Percentiles rank a stretch among this genome's conserved stretches.
Conservation (phyloP, 306 rosid species). For the Macrotyloma uniflorum region DNA sequence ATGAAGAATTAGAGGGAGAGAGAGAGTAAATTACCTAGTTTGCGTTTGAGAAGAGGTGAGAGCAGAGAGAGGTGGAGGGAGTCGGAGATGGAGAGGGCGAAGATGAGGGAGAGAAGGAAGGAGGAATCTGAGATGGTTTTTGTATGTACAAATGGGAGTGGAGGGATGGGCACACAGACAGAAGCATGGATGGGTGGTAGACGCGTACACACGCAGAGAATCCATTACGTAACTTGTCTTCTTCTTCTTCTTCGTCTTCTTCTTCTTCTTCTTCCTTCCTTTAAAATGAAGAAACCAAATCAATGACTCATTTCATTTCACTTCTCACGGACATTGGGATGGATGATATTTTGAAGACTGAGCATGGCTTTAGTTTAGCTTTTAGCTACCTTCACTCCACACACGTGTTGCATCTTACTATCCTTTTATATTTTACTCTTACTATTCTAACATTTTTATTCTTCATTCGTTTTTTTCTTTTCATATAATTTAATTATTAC, state of each 20-base stretch:
- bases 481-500: no score
- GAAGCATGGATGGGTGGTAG: not conserved
- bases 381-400: no score
- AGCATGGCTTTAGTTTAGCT: no score
- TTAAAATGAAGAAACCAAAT: no score
- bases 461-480: no score
- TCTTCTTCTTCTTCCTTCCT: not conserved
- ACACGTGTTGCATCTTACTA: no score
- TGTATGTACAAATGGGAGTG: not conserved
- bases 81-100: not conserved
- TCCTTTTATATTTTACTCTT: no score
- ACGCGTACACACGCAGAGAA: constrained; percentile 40
- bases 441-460: no score
- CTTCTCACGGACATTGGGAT: no score
- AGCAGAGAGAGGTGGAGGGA: constrained; percentile 26
- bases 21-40: constrained; percentile 23
- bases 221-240: not conserved
- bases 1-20: not conserved
- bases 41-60: constrained; percentile 35
- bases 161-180: not conserved
- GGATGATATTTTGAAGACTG: no score
- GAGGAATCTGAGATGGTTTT: constrained; percentile 18
- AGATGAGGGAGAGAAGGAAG: not conserved
- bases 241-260: not conserved
- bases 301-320: no score